Percentiles rank a stretch among this genome's conserved stretches.
Conservation (phyloP, 352 stramenopile genomes). For the Aphanomyces astaci region DNA sequence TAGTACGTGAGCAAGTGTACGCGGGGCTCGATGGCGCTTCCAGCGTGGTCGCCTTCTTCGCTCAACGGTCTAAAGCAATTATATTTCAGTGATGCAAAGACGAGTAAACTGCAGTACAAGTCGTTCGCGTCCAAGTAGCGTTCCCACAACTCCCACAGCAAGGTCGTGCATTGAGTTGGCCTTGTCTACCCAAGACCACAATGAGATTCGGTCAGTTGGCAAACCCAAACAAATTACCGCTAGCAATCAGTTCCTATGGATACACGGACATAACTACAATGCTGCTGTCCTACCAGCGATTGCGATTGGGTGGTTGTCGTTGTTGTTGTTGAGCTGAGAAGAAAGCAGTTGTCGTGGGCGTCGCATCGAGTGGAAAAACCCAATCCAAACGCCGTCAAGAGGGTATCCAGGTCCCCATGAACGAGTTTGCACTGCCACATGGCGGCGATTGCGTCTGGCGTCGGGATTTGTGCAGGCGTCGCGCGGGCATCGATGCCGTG, state of each 20-base stretch:
- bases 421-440: not conserved
- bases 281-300: too few species aligned
- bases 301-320: not conserved
- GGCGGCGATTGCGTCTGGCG: not conserved
- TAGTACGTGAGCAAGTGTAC: not conserved
- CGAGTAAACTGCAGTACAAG: too few species aligned
- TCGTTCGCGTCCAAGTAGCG: not conserved
- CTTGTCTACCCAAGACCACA: not conserved
- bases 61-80: not conserved
- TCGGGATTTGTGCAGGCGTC: too few species aligned
- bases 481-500: not conserved
- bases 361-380: not conserved
- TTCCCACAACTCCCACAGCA: constrained; percentile 15
- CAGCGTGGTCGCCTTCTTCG: not conserved
- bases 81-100: too few species aligned
- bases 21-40: not conserved
- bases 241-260: too few species aligned
- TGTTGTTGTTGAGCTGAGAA: not conserved
- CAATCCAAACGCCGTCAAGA: not conserved
- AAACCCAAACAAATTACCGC: too few species aligned
- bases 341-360: constrained; percentile 14
- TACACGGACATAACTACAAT: too few species aligned
- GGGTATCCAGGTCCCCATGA: not conserved
- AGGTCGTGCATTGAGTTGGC: constrained; percentile 9
- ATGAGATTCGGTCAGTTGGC: too few species aligned